Evolutionary conservation across 129 eudicot genomes (phyloP), one percentile per base, ranked within the genome.

Genomic region (Glebionis coronaria): DNA sequence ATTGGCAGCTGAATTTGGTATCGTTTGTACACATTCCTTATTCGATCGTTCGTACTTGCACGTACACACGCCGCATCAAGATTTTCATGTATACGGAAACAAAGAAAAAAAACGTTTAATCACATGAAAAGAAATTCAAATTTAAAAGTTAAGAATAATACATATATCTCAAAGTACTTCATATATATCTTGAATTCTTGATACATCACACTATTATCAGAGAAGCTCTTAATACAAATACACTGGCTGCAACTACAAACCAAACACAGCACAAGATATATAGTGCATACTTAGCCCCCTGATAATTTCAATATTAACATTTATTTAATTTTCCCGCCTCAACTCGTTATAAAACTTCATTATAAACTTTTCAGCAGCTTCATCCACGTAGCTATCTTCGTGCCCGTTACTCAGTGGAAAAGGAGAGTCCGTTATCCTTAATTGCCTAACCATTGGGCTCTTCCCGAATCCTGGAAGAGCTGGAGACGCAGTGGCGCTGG

Each of bases 351-450:
- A 85, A 16, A 88, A 88, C 72, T 63, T 88, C 73, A 44, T 29
- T 13, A 88, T 88, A 28, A 88, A 88, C 47, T 80, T 73, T 49
- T 88, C 92, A 21, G 92, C 92, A 45, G 83, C 92, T 42, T 82
- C 84, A 58, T 88, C 92, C n/a, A 88, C 87, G 12, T 73, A 73
- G 44, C 42, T 44, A 52, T 72, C 79, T 11, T 85, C 96, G 3
- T 25, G 65, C 8, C 74, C 78, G 5, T 62, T 55, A 27, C 28
- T 52, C 59, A 85, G 12, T 70, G 91, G 91, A 67, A 78, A 88
- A 7, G 96, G 96, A 2, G 96, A 88, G 46, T 88, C 96, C 4
- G 92, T 88, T 20, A 88, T 40, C 87, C 96, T 73, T 50, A 88
- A 69, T 79, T 83, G 90, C 82, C 89, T 71, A 46, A 85, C 92